Conservation (phyloP, 768 basidiomycete genomes). For the Lentinula guzmanii region DNA sequence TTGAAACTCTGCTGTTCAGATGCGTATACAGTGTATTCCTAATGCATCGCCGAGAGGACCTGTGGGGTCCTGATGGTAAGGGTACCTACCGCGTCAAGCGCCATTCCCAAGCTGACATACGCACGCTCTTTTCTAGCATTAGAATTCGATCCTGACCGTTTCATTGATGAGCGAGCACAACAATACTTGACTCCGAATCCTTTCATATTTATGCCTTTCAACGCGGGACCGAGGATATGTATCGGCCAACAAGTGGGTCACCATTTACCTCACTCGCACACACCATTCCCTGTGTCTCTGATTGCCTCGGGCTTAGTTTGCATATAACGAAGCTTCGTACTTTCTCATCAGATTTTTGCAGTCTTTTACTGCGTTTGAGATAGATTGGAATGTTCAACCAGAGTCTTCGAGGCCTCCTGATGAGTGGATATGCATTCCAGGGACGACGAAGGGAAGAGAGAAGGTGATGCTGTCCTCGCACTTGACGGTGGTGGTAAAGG, state of each 20-base stretch:
- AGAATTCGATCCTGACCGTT: slow-evolving; percentile 61
- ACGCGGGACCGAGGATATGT: slow-evolving; percentile 45
- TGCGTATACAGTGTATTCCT: slow-evolving; percentile 40
- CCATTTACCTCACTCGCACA: neutral
- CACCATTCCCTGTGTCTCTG: neutral
- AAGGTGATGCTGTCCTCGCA: slow-evolving; percentile 39
- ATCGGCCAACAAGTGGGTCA: slow-evolving; percentile 33
- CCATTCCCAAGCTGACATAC: no score
- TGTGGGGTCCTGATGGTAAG: slow-evolving; percentile 66
- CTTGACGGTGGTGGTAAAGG: slow-evolving; percentile 48
- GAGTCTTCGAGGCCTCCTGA: slow-evolving; percentile 34
- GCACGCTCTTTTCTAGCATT: slow-evolving; percentile 27
- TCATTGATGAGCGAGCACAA: slow-evolving; percentile 52
- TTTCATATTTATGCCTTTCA: slow-evolving; percentile 47
- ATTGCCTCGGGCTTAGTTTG: slow-evolving; percentile 29
- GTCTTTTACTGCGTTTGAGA: slow-evolving; percentile 37
- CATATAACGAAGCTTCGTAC: slow-evolving; percentile 62
- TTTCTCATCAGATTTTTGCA: slow-evolving; percentile 58
- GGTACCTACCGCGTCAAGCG: neutral
- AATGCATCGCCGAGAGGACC: slow-evolving; percentile 57
- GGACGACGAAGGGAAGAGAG: slow-evolving; percentile 36
- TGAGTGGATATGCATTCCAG: slow-evolving; percentile 32
- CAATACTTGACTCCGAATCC: slow-evolving; percentile 53
- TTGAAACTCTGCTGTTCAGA: slow-evolving; percentile 16
- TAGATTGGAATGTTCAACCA: slow-evolving; percentile 40